phyloP scores from a whole-genome alignment of 768 basidiomycete species.

The Wakefieldia striispora region DNA sequence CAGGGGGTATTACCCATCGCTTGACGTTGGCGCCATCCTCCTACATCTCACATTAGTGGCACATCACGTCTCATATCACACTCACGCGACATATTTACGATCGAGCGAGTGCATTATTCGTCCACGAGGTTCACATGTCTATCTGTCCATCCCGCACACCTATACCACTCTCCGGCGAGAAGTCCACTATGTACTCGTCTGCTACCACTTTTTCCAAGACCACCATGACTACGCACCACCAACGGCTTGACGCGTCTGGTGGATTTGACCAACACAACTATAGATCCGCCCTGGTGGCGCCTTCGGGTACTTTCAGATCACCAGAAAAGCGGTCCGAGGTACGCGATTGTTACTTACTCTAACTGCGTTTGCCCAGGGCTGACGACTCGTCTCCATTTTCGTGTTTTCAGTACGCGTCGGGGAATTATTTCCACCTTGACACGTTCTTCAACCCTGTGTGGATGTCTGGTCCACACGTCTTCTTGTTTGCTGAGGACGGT shows the following conservation, averaged over 20 bases:
- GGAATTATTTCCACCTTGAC: slow-evolving; percentile 49
- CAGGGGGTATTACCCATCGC: not conserved
- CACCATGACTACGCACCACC: not conserved
- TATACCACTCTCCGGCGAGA: too few relatives aligned
- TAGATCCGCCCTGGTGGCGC: not conserved
- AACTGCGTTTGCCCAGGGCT: not conserved
- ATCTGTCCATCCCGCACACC: not conserved
- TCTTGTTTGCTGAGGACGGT: slow-evolving; percentile 20
- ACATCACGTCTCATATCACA: not conserved
- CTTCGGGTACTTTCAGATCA: too few relatives aligned
- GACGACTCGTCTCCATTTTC: not conserved
- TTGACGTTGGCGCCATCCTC: not conserved
- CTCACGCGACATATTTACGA: not conserved
- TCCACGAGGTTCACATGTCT: not conserved
- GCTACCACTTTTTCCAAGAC: not conserved
- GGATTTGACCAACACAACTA: too few relatives aligned
- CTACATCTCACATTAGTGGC: not conserved
- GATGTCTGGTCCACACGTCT: slow-evolving; percentile 28
- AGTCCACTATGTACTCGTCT: not conserved
- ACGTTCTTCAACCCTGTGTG: slow-evolving; percentile 41
- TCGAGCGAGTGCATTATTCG: not conserved
- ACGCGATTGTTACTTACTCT: not conserved
- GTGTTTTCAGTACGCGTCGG: not conserved
- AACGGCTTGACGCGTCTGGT: too few relatives aligned
- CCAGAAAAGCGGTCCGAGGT: not conserved